Percentiles rank a stretch among this genome's conserved stretches.
Evolutionary conservation across 768 basidiomycete species (phyloP).

Genomic region (Sistotremastrum suecicum): DNA sequence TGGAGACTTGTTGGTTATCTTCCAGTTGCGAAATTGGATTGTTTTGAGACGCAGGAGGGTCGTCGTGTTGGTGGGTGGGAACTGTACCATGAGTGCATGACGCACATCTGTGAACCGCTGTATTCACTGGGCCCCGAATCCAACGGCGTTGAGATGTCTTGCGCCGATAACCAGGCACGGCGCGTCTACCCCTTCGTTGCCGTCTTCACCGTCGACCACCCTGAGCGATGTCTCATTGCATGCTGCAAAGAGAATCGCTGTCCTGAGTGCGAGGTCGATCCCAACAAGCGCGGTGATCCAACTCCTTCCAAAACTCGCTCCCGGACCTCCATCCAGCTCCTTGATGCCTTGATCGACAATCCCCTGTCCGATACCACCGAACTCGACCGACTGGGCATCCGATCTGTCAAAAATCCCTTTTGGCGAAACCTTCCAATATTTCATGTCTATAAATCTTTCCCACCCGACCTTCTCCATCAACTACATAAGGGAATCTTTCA

Average conservation of each 20-base stretch:
- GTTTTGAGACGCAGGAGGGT: conserved; percentile 6
- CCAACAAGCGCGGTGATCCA: conserved; percentile 14
- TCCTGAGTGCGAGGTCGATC: conserved; percentile 15
- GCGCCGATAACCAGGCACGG: conserved; percentile 22
- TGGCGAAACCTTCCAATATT: too few relatives aligned
- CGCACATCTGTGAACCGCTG: conserved; percentile 18
- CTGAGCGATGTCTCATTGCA: conserved; percentile 35
- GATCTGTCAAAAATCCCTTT: too few relatives aligned
- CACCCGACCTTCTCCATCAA: too few relatives aligned
- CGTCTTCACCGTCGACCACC: conserved; percentile 25
- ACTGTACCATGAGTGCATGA: conserved; percentile 26
- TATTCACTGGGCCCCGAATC: conserved; percentile 13
- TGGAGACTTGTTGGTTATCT: conserved; percentile 5
- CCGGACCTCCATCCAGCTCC: too few relatives aligned
- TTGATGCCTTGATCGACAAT: too few relatives aligned
- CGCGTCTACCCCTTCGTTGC: conserved; percentile 26
- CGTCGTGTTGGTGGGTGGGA: conserved; percentile 10
- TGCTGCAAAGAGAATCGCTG: conserved; percentile 15
- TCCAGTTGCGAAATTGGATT: conserved; percentile 2
- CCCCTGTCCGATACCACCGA: too few relatives aligned
- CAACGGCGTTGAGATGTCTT: conserved; percentile 22
- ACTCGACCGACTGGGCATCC: too few relatives aligned
- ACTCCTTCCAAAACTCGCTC: too few relatives aligned
- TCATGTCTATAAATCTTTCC: too few relatives aligned
- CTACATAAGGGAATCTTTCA: too few relatives aligned